Conservation (phyloP, 129 eudicot species). For the Escallonia herrerae region DNA sequence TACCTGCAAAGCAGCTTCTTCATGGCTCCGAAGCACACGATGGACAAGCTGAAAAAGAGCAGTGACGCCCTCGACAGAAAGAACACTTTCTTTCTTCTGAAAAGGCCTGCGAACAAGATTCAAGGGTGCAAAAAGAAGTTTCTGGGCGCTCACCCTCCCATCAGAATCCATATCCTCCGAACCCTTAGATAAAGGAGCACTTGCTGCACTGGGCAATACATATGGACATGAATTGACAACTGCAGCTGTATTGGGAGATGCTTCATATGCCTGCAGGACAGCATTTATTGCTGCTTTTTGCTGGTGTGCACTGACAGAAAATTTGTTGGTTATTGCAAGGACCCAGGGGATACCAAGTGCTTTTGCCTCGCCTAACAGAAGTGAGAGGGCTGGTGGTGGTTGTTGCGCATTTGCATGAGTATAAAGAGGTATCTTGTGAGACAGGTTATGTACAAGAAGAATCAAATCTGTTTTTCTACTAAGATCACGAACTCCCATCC, state of each 20-base stretch:
- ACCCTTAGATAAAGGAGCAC: conserved; percentile 28
- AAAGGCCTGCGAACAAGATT: conserved; percentile 59
- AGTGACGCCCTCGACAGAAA: conserved; percentile 88
- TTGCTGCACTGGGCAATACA: conserved; percentile 60
- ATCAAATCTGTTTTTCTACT: conserved; percentile 74
- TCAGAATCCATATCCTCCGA: conserved; percentile 27
- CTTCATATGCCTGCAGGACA: conserved; percentile 78
- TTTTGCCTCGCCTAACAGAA: conserved; percentile 80
- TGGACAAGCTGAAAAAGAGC: conserved; percentile 73
- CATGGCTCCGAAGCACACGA: conserved; percentile 59
- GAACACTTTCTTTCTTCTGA: conserved; percentile 53
- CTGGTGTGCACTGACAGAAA: conserved; percentile 87
- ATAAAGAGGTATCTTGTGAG: conserved; percentile 77
- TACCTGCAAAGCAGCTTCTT: conserved; percentile 91
- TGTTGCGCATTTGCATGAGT: conserved; percentile 40
- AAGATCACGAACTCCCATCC: conserved; percentile 93
- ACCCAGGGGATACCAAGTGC: conserved; percentile 93
- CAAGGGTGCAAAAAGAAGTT: conserved; percentile 48
- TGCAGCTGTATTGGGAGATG: conserved; percentile 50
- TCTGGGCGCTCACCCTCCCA: conserved; percentile 36
- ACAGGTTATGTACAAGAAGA: conserved; percentile 83
- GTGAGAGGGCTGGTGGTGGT: conserved; percentile 62
- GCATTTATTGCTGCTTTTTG: conserved; percentile 71
- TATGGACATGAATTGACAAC: conserved; percentile 85
- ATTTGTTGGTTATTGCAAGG: conserved; percentile 89